Evolutionary conservation across 352 stramenopile genomes (phyloP), one percentile per base, ranked within the genome.

Genomic region (Globisporangium iwayamae): DNA sequence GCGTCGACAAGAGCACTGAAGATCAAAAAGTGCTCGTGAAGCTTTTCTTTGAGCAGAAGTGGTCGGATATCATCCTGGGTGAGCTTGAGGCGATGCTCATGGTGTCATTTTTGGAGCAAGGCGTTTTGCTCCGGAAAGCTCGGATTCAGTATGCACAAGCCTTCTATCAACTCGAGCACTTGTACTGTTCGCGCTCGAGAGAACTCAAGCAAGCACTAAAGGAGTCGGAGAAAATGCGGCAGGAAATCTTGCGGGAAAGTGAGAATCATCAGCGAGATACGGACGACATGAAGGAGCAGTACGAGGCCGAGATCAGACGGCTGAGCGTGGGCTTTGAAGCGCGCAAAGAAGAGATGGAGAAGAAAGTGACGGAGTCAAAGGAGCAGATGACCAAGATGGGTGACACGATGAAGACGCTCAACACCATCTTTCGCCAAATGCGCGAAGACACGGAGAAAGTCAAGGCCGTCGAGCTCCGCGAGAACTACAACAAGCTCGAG

Each of bases 341-440:
- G 13, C 66, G 67, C 25, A 78, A 81, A 45, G 65, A 69, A 11
- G 84, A 92, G 5, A 83, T 94, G 73, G 89, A 98, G 66, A 69
- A 76, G 13, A 85, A 87, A 55, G 65, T 84, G 43, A 52, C 54
- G 0, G 82, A 94, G 11, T 79, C 80, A 2, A 93, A 95, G 62
- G 81, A 94, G 2, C 81, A 96, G 62, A 81, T 92, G 66, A 74
- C 78, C 25, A 94, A 95, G 55, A 97, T 98, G 90, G 78, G 80
- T 8, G 91, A 98, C 56, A 97, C 91, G 2, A 93, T 98, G 72
- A 94, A 93, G 56, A 94, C 91, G 16, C 76, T 98, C 0, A 97
- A 97, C 69, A 94, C 83, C 2, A 96, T 98, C 32, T 98, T 98
- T 58, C 73, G 85, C 2, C 90, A 97, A 43, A 98, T 98, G 89